A percentile compares a stretch with the other conserved stretches of the same genome.
These are phyloP conservation scores for Lumnitzera littorea DNA, from an alignment of 345 rosid species.

Conservation along the genomic window DNA sequence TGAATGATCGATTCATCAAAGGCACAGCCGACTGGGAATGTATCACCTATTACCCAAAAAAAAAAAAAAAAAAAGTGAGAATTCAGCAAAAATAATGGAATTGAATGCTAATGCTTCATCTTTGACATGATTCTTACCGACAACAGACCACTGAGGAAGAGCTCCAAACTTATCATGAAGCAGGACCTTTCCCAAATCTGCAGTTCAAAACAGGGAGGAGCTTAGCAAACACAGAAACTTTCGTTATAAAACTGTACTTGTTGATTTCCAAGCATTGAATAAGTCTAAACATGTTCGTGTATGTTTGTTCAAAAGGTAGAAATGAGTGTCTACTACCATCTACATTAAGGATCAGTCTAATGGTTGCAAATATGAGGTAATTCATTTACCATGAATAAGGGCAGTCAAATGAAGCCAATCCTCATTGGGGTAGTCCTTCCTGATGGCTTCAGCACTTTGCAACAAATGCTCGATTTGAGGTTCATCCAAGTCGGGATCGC, in stretches of 20 bases:
- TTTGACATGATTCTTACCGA: conserved; percentile 14
- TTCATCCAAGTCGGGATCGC: conserved; percentile 68
- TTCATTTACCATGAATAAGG: conserved; percentile 46
- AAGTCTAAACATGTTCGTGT: too few relatives aligned
- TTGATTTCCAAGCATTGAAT: too few relatives aligned
- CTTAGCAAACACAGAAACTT: too few relatives aligned
- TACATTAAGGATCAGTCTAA: too few relatives aligned
- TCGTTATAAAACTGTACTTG: too few relatives aligned
- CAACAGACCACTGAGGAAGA: conserved; percentile 47
- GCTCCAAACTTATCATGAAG: conserved; percentile 31
- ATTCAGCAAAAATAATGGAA: too few relatives aligned
- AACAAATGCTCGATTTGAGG: conserved; percentile 65
- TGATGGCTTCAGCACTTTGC: conserved; percentile 63
- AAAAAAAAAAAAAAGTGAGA: background rate
- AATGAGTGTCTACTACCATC: too few relatives aligned
- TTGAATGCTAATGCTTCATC: too few relatives aligned
- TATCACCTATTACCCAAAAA: conserved; percentile 19
- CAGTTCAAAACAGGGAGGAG: background rate
- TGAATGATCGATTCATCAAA: conserved; percentile 34
- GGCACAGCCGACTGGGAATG: conserved; percentile 54
- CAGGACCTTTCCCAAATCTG: conserved; percentile 42
- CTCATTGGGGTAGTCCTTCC: conserved; percentile 59
- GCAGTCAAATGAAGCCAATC: conserved; percentile 69
- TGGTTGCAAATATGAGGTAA: background rate
- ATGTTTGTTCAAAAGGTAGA: too few relatives aligned